phyloP scores from a whole-genome alignment of 2,329 filamentous ascomycete species.

The Aureobasidium uvarum region DNA sequence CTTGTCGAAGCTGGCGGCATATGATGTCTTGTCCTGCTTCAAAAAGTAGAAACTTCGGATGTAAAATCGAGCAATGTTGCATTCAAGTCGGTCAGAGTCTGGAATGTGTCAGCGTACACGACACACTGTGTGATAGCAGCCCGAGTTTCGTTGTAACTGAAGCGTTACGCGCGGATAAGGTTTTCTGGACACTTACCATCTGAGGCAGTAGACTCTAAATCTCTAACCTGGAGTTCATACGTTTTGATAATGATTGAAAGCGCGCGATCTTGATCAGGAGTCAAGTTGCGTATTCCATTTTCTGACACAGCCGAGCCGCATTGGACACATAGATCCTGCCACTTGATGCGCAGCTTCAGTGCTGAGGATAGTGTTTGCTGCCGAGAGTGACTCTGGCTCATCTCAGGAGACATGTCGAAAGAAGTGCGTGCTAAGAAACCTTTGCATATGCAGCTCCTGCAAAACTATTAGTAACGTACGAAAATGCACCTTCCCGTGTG shows the following conservation, averaged over 20 bases:
- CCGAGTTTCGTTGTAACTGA: neutral
- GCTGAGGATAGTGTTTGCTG: neutral
- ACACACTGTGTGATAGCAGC: neutral
- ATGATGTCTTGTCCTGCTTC: slow-evolving; percentile 3
- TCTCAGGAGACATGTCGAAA: slow-evolving; percentile 7
- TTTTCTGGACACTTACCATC: neutral
- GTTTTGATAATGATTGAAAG: slow-evolving; percentile 8
- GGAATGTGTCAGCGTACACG: neutral
- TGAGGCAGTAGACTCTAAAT: neutral
- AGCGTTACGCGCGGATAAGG: too few species aligned
- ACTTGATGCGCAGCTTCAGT: slow-evolving; percentile 5
- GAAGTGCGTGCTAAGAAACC: slow-evolving; percentile 16
- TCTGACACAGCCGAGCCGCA: slow-evolving; percentile 15
- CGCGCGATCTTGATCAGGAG: slow-evolving; percentile 5
- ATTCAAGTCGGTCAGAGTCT: slow-evolving; percentile 14
- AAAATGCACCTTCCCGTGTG: neutral
- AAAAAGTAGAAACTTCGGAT: slow-evolving; percentile 17
- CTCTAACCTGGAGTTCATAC: neutral
- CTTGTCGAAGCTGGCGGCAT: neutral
- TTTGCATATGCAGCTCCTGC: slow-evolving; percentile 10
- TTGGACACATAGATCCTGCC: slow-evolving; percentile 7
- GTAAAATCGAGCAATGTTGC: neutral
- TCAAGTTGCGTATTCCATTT: slow-evolving; percentile 13
- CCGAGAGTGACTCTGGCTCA: slow-evolving; percentile 1
- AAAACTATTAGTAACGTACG: neutral